Evolutionary conservation across 2,329 filamentous ascomycete species (phyloP), one percentile per base, ranked within the genome.

Genomic region (Magnaporthiopsis incrustans): DNA sequence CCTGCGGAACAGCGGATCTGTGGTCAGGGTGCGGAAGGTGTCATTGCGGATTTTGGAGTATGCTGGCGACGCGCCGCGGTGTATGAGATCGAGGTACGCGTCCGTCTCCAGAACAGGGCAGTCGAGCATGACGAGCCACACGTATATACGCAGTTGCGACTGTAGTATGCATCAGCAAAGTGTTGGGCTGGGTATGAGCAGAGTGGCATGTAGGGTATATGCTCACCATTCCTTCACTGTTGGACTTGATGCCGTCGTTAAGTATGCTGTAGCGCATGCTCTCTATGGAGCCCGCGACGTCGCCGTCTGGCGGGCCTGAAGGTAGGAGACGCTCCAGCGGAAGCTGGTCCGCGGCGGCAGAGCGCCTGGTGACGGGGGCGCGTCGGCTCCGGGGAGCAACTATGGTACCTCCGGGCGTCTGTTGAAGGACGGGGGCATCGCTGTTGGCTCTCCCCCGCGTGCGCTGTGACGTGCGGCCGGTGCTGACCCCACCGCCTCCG

Each of bases 21-120:
- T 97, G 38, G 95, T 95, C 64, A 99, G 82, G 0, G 95, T 99
- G 70, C 95, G 91, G 76, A 98, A 98, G 57, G 95, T 97, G 76
- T 99, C 95, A 77, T 99, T 97, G 74, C 93, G 91, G 73, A 99
- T 99, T 79, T 99, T 99, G 71, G 91, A 87, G 78, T 99, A 97
- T 59, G 92, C 93, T 0, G 94, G 93, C 3, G 94, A 98, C 30
- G 94, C 90, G 67, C 95, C 94, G 67, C 95, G 91, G 73, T 96
- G 92, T 68, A 99, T 89, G 59, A 98, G 89, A 65, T 86, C 84
- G 68, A 98, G 89, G 75, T 99, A 99, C 66, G 89, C 84, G 71
- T 97, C 91, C 65, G 95, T 97, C 59, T 88, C 84, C 67, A 97
- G 81, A 58, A 96, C 87, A 8, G 92, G 88, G 38, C 93, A 89